Conservation (phyloP, 257 asterid species). For the Forsythia suspensa region DNA sequence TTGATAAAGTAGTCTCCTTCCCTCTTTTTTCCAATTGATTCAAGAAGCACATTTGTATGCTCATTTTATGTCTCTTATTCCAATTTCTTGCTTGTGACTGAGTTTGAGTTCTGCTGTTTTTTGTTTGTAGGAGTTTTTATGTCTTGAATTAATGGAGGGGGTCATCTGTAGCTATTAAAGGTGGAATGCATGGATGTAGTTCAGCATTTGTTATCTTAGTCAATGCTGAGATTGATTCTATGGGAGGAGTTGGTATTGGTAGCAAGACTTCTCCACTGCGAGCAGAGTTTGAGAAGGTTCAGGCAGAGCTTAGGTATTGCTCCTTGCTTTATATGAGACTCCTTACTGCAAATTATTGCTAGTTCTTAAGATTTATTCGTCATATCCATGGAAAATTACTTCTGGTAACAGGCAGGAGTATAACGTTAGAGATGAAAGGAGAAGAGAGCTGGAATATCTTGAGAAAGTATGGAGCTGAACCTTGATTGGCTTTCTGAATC, state of each 20-base stretch:
- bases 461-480: constrained; percentile 67
- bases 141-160: constrained; percentile 45
- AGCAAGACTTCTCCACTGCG: constrained; percentile 72
- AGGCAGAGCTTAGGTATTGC: constrained; percentile 83
- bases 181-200: constrained; percentile 72
- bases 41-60: neutral
- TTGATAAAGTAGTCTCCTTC: neutral
- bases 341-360: constrained; percentile 6
- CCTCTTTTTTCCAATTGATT: neutral
- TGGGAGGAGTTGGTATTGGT: constrained; percentile 88
- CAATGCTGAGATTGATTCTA: constrained; percentile 88
- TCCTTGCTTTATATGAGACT: constrained; percentile 24
- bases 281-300: constrained; percentile 75
- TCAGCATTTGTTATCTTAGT: constrained; percentile 62
- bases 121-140: constrained; percentile 35
- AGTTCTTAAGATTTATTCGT: constrained; percentile 10
- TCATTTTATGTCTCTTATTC: constrained; percentile 20
- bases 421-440: constrained; percentile 75
- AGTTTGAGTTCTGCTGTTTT: constrained; percentile 13
- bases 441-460: constrained; percentile 87
- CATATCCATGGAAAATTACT: constrained; percentile 17
- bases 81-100: constrained; percentile 1
- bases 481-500: constrained; percentile 21
- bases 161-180: constrained; percentile 46
- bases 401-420: constrained; percentile 71